Evolutionary conservation across 1,284 basidiomycete genomes (phyloP).

Genomic region (Trichosporon faecale): DNA sequence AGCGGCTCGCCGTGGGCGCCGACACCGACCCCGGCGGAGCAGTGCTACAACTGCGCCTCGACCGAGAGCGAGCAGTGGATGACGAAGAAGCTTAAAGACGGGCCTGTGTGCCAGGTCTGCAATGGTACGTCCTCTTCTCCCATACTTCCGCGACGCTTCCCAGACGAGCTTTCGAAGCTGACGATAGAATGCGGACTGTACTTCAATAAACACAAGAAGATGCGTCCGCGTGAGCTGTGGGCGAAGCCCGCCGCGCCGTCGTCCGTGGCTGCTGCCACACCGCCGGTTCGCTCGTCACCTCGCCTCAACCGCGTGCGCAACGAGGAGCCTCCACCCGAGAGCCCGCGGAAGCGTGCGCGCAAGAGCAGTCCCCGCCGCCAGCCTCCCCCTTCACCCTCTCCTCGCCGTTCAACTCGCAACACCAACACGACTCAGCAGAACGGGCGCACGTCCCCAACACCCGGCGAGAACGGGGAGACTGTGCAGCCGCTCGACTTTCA

Average conservation of each 20-base stretch:
- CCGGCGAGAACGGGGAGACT: conserved; percentile 1
- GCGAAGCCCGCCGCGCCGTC: background rate
- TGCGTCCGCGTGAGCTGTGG: conserved; percentile 49
- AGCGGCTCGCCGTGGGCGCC: background rate
- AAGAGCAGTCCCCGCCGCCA: conserved; percentile 30
- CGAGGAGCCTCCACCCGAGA: conserved; percentile 23
- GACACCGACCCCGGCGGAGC: conserved; percentile 1
- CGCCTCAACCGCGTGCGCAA: conserved; percentile 15
- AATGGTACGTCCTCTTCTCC: conserved; percentile 37
- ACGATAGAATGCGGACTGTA: conserved; percentile 45
- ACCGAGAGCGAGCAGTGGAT: conserved; percentile 42
- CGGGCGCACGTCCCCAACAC: conserved; percentile 18
- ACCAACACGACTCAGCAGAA: background rate
- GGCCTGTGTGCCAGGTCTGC: conserved; percentile 43
- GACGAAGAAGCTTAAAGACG: conserved; percentile 41
- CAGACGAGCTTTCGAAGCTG: background rate
- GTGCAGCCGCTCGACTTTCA: conserved; percentile 16
- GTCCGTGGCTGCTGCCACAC: background rate
- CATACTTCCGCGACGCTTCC: too few relatives aligned
- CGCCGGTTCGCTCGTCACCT: conserved; percentile 12
- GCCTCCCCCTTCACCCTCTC: background rate
- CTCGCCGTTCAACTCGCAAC: background rate
- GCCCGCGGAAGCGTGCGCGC: conserved; percentile 29
- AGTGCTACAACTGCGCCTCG: conserved; percentile 46
- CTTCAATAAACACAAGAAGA: conserved; percentile 47